Conservation (phyloP, 768 basidiomycete species). For the Suillus sp. region DNA sequence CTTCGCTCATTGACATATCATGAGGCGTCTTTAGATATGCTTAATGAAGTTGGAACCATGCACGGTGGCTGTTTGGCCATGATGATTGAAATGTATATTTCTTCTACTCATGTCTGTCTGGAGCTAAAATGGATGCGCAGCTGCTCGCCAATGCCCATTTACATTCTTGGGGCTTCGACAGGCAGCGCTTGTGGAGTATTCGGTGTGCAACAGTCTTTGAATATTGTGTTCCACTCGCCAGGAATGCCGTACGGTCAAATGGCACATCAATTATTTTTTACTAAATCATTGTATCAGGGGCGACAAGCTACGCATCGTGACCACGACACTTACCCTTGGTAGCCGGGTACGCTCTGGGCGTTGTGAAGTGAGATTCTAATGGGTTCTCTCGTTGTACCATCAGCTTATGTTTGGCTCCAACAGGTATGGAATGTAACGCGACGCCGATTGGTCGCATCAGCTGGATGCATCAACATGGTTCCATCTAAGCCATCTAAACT, state of each 20-base stretch:
- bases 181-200: conserved; percentile 20
- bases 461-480: conserved; percentile 56
- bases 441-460: conserved; percentile 55
- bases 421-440: conserved; percentile 61
- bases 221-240: conserved; percentile 46
- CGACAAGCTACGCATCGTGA: conserved; percentile 53
- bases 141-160: conserved; percentile 43
- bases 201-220: conserved; percentile 49
- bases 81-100: conserved; percentile 50
- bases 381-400: background rate
- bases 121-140: conserved; percentile 27
- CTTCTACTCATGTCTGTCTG: background rate
- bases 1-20: conserved; percentile 4
- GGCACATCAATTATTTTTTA: background rate
- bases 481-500: conserved; percentile 37
- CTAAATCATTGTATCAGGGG: conserved; percentile 34
- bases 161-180: conserved; percentile 37
- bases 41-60: conserved; percentile 39
- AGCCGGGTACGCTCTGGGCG: conserved; percentile 48
- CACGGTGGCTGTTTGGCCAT: conserved; percentile 45
- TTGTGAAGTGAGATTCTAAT: conserved; percentile 43
- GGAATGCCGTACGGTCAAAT: conserved; percentile 39
- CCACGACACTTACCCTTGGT: conserved; percentile 53
- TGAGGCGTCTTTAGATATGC: conserved; percentile 40
- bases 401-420: background rate